phyloP scores from a whole-genome alignment of 139 green algal genomes.

The Haematococcus sp. region DNA sequence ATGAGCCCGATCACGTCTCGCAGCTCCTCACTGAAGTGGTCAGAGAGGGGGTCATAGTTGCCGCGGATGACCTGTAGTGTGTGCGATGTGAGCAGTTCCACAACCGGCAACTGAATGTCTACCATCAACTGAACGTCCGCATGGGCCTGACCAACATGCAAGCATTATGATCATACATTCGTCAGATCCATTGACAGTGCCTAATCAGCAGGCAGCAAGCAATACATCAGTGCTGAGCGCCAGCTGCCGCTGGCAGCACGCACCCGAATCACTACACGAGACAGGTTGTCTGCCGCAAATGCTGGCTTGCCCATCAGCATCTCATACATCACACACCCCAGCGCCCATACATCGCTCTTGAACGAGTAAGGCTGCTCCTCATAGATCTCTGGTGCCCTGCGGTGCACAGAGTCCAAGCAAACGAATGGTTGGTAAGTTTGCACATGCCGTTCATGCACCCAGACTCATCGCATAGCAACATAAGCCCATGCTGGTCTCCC shows the following conservation, averaged over 20 bases:
- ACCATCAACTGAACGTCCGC: not conserved
- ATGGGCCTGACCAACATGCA: not conserved
- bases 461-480: no score
- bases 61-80: slow-evolving; percentile 29
- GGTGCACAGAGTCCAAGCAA: not conserved
- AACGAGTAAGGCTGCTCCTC: slow-evolving; percentile 46
- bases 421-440: not conserved
- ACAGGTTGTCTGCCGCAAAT: slow-evolving; percentile 44
- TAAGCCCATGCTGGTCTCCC: no score
- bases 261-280: slow-evolving; percentile 35
- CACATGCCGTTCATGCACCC: no score
- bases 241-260: not conserved
- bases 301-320: slow-evolving; percentile 35
- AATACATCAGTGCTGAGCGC: no score
- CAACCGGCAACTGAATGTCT: not conserved
- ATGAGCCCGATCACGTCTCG: slow-evolving; percentile 28
- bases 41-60: slow-evolving; percentile 38
- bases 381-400: slow-evolving; percentile 49
- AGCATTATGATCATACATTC: not conserved
- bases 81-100: no score
- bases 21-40: slow-evolving; percentile 21
- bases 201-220: no score
- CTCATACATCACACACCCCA: slow-evolving; percentile 59
- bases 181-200: no score
- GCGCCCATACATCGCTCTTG: slow-evolving; percentile 52